A percentile compares a stretch with the other conserved stretches of the same genome.
phyloP scores from a whole-genome alignment of 2,329 filamentous ascomycete genomes.

The Aureobasidium zeae region DNA sequence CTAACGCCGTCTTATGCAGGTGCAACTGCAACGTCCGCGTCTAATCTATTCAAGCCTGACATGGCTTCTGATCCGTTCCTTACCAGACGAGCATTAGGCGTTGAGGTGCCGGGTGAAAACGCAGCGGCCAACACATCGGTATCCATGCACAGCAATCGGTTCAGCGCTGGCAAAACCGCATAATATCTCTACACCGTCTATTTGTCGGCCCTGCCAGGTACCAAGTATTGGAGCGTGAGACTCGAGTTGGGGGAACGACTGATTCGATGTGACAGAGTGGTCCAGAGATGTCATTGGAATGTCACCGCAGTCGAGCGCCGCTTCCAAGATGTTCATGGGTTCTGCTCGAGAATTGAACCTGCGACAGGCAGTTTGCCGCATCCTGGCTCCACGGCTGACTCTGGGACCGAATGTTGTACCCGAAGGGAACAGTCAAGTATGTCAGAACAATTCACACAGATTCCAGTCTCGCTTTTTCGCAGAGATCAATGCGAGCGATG shows the following conservation, averaged over 20 bases:
- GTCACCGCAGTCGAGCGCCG: conserved; percentile 81
- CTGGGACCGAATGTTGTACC: conserved; percentile 69
- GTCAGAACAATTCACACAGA: background rate
- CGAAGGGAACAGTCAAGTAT: conserved; percentile 20
- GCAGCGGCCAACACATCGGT: conserved; percentile 73
- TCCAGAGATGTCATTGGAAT: conserved; percentile 81
- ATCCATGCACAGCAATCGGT: conserved; percentile 66
- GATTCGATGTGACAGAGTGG: conserved; percentile 66
- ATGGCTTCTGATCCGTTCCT: conserved; percentile 75
- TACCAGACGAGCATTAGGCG: conserved; percentile 86
- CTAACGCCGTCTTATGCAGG: conserved; percentile 73
- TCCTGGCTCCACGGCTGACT: conserved; percentile 74
- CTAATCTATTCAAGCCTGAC: conserved; percentile 74
- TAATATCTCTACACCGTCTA: background rate
- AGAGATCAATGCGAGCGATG: too few relatives aligned
- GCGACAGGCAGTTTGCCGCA: conserved; percentile 61
- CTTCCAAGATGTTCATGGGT: conserved; percentile 73
- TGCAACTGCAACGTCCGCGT: conserved; percentile 79
- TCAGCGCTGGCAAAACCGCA: conserved; percentile 46
- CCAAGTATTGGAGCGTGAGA: conserved; percentile 27
- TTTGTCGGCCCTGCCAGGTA: conserved; percentile 22
- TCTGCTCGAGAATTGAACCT: conserved; percentile 78
- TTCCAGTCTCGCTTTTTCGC: background rate
- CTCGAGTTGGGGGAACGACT: conserved; percentile 67
- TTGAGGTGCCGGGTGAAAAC: conserved; percentile 62